phyloP scores from a whole-genome alignment of 2,329 filamentous ascomycete genomes.

The Sporothrix phasma region DNA sequence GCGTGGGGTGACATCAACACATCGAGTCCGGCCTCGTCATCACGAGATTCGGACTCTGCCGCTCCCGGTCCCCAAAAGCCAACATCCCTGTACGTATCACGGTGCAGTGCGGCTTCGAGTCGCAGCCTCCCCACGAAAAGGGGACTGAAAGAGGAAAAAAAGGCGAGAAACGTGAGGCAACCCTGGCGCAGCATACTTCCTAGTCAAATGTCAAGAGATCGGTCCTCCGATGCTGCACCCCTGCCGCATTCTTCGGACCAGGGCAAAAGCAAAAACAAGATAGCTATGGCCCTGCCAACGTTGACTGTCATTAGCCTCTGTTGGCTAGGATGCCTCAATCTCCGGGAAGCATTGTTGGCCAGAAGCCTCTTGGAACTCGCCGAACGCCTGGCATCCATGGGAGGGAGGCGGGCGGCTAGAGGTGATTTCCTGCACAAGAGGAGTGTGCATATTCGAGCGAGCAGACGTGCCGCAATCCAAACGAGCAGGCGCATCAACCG shows the following conservation, averaged over 20 bases:
- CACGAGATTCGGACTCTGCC: background rate
- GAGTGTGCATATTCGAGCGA: background rate
- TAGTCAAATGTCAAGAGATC: background rate
- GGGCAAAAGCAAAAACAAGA: background rate
- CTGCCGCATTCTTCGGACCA: background rate
- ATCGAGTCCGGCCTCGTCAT: background rate
- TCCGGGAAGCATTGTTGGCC: background rate
- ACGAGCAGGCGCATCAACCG: background rate
- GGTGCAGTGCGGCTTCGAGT: background rate
- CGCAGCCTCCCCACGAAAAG: background rate
- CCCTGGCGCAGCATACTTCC: background rate
- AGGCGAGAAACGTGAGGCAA: background rate
- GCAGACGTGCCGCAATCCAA: background rate
- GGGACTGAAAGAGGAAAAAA: background rate
- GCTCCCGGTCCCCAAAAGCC: background rate
- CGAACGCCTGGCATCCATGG: background rate
- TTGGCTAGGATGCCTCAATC: background rate
- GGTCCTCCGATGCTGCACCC: constrained; percentile 3
- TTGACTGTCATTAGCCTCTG: background rate
- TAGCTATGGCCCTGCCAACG: background rate
- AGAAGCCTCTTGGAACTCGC: background rate
- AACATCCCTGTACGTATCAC: background rate
- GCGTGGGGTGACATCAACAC: background rate
- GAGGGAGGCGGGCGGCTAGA: background rate
- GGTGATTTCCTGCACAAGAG: background rate